Percentiles rank a stretch among this genome's conserved stretches.
Evolutionary conservation across 2,329 filamentous ascomycete species (phyloP).

Genomic region (Colletotrichum viniferum): DNA sequence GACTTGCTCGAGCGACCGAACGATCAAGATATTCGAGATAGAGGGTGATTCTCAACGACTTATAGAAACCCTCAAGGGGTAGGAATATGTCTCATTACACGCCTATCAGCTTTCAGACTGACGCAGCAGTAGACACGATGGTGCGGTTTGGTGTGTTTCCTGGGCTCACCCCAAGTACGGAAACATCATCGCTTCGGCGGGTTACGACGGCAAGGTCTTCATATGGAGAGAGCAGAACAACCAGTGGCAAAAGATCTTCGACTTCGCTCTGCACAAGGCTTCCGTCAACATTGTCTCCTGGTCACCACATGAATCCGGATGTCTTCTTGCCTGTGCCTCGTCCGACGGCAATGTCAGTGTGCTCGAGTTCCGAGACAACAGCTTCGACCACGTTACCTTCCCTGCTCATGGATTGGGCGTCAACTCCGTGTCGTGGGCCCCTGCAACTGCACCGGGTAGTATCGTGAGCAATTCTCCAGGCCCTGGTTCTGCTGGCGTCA

Average conservation of each 20-base stretch:
- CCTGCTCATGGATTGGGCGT: slow-evolving; percentile 91
- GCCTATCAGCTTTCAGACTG: background rate
- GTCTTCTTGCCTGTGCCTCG: slow-evolving; percentile 90
- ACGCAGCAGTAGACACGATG: slow-evolving; percentile 74
- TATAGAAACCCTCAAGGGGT: slow-evolving; percentile 94
- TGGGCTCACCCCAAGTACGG: slow-evolving; percentile 99
- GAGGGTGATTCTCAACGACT: slow-evolving; percentile 90
- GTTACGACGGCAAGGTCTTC: slow-evolving; percentile 97
- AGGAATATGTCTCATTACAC: slow-evolving; percentile 32
- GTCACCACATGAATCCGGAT: slow-evolving; percentile 96
- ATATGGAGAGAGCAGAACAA: slow-evolving; percentile 92
- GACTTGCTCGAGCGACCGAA: slow-evolving; percentile 97
- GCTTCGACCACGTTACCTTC: slow-evolving; percentile 88
- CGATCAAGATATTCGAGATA: slow-evolving; percentile 99
- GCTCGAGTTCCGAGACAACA: slow-evolving; percentile 96
- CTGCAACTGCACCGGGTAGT: slow-evolving; percentile 81
- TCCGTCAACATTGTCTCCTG: slow-evolving; percentile 96
- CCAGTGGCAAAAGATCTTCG: slow-evolving; percentile 86
- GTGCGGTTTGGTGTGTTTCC: slow-evolving; percentile 95
- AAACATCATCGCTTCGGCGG: slow-evolving; percentile 93
- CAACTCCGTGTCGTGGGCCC: slow-evolving; percentile 96
- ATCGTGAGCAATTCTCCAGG: slow-evolving; percentile 75
- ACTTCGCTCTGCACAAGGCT: slow-evolving; percentile 91
- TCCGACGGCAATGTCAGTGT: slow-evolving; percentile 94
- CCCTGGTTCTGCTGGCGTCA: slow-evolving; percentile 65